These are phyloP conservation scores for Plectosphaerella plurivora DNA, from an alignment of 2,329 filamentous ascomycete species.

Conservation along the genomic window DNA sequence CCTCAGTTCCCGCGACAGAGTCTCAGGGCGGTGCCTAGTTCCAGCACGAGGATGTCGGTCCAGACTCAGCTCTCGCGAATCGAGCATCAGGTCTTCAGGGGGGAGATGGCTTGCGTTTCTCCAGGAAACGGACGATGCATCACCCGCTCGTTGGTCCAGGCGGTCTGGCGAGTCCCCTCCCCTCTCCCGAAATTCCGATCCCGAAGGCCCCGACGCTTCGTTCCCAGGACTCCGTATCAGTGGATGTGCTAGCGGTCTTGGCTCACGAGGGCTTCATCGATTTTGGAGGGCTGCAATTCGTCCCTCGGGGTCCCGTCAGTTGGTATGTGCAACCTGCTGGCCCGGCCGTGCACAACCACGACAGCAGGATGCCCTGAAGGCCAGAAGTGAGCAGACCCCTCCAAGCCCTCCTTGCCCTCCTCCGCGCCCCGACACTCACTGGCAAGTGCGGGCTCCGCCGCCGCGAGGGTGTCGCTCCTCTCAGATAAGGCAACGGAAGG, in stretches of 20 bases:
- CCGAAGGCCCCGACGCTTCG: background rate
- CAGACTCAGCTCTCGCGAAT: background rate
- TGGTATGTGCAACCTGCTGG: too few relatives aligned
- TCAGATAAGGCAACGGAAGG: slow-evolving; percentile 11
- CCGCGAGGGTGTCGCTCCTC: slow-evolving; percentile 2
- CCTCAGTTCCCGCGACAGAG: slow-evolving; percentile 2
- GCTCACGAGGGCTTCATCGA: background rate
- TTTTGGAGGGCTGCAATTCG: background rate
- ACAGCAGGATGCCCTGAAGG: background rate
- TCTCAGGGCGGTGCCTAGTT: background rate
- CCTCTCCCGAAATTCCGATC: too few relatives aligned
- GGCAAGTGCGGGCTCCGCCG: too few relatives aligned
- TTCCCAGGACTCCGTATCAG: slow-evolving; percentile 3
- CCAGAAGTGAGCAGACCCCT: background rate
- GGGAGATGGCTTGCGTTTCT: too few relatives aligned
- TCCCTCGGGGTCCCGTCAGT: background rate
- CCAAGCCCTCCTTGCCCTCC: background rate
- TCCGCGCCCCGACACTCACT: background rate
- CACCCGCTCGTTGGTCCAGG: too few relatives aligned
- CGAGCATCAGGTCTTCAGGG: too few relatives aligned
- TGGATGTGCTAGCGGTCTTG: slow-evolving; percentile 2
- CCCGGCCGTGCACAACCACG: background rate
- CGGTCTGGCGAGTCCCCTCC: background rate
- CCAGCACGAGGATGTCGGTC: background rate
- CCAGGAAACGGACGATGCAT: too few relatives aligned